Evolutionary conservation across 768 basidiomycete species (phyloP), one percentile per base, ranked within the genome.

Genomic region (Lentinus tigrinus): DNA sequence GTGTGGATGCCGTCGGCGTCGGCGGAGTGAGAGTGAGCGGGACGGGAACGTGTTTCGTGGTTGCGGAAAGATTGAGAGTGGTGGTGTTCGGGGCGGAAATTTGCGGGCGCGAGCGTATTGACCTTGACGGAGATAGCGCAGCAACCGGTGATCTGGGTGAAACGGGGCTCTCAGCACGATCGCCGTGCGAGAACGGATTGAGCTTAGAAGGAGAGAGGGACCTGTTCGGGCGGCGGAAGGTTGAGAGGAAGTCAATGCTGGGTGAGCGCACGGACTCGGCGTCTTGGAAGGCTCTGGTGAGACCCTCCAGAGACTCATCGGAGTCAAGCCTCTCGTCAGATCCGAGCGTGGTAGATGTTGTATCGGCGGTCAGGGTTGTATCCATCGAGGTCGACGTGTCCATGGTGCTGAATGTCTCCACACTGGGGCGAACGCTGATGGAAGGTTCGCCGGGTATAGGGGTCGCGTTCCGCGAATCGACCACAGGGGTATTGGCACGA

Each of bases 51-150:
- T 67, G 68, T 39, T 67, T 65, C 19, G 54, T 38, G 1, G 58
- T 65, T 16, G 54, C 42, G 1, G 58, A 58, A 38, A 46, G 21
- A 23, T 46, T 46, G 43, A 69, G 60, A 14, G 60, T 47, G 19
- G 51, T 57, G 17, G 67, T 65, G 26, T 69, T 69, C 14, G 68
- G 68, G n/a, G 68, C 64, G n/a, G 66, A 69, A 27, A 67, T 67
- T 21, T 62, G 58, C 10, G 68, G 64, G 8, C 65, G 64, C 27
- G 65, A 55, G 24, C 58, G 52, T 7, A 54, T 46, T 19, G 56
- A 43, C 37, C 56, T 64, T 2, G 60, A 51, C 19, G 47, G 44
- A 21, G 63, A 54, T 3, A 51, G 23, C 27, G 50, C 26, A 24
- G 51, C 53, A n/a, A 54, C 34, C 26, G 55, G 60, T 14, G 60